Evolutionary conservation across 495 filamentous ascomycete species (phyloP).

Genomic region (Neurospora pannonica): DNA sequence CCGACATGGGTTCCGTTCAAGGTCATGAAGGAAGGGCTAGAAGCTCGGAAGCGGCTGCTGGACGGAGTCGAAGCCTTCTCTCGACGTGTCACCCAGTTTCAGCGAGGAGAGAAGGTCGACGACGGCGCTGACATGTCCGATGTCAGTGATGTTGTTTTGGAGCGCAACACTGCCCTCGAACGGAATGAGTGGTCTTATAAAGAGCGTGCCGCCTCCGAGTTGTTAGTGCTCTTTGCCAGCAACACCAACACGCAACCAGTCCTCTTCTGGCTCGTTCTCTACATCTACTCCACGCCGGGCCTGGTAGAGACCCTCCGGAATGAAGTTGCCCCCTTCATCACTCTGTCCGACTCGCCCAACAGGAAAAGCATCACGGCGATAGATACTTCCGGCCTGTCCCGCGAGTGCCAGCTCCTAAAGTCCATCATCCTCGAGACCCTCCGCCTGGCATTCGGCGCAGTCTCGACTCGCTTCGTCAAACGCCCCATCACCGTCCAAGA

Average conservation of each 20-base stretch:
- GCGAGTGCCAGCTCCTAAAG: conserved; percentile 7
- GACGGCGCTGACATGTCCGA: conserved; percentile 7
- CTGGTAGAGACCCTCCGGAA: background rate
- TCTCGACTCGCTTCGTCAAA: conserved; percentile 7
- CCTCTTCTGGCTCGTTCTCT: conserved; percentile 1
- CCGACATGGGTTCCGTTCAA: conserved; percentile 9
- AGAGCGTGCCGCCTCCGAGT: background rate
- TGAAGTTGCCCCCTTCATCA: background rate
- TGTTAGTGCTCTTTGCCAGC: background rate
- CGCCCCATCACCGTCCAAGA: background rate
- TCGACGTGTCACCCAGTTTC: conserved; percentile 1
- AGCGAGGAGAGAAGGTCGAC: background rate
- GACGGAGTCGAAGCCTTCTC: background rate
- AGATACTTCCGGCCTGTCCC: background rate
- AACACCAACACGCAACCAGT: conserved; percentile 4
- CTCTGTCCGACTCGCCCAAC: background rate
- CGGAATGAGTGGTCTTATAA: background rate
- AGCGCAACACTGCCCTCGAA: background rate
- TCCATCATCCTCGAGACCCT: conserved; percentile 6
- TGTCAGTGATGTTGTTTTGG: background rate
- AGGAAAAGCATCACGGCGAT: background rate
- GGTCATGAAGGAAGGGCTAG: conserved; percentile 7
- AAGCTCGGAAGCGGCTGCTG: conserved; percentile 3
- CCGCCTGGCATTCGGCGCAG: conserved; percentile 4
- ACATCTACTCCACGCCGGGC: conserved; percentile 2